These are phyloP conservation scores for Cicer pinnatifidum DNA, from an alignment of 306 rosid genomes.

Conservation along the genomic window DNA sequence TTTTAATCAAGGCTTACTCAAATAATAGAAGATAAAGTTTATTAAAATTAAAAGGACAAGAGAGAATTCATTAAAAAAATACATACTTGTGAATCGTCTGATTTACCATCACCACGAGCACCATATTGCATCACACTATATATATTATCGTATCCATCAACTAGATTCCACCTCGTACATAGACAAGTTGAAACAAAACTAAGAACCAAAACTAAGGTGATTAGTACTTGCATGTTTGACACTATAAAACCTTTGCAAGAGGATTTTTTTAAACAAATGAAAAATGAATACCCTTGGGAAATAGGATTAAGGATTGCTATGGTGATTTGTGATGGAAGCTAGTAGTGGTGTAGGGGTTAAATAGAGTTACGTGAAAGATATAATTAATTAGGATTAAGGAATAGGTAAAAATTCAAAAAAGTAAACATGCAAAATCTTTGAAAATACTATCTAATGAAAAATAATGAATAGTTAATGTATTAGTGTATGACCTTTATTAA, in stretches of 20 bases:
- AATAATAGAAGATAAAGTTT: not conserved
- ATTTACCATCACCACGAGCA: not conserved
- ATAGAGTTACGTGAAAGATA: not conserved
- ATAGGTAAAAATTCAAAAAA: too few relatives aligned
- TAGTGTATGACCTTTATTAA: too few relatives aligned
- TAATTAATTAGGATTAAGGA: not conserved
- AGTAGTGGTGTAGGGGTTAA: not conserved
- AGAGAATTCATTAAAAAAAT: not conserved
- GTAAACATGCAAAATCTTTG: too few relatives aligned
- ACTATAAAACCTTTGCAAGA: not conserved
- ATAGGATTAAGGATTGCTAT: not conserved
- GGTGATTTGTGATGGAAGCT: not conserved
- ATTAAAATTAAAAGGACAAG: not conserved
- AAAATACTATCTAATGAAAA: too few relatives aligned
- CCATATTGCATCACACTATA: not conserved
- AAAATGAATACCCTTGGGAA: too few relatives aligned
- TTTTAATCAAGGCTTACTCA: not conserved
- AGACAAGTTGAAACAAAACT: not conserved
- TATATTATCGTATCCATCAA: not conserved
- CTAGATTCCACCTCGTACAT: not conserved
- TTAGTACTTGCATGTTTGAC: not conserved
- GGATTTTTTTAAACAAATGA: too few relatives aligned
- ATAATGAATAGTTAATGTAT: too few relatives aligned
- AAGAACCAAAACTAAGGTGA: not conserved
- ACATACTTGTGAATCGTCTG: not conserved